Percentiles rank a stretch among this genome's conserved stretches.
phyloP scores from a whole-genome alignment of 2,329 filamentous ascomycete species.

The Fusarium succisae region DNA sequence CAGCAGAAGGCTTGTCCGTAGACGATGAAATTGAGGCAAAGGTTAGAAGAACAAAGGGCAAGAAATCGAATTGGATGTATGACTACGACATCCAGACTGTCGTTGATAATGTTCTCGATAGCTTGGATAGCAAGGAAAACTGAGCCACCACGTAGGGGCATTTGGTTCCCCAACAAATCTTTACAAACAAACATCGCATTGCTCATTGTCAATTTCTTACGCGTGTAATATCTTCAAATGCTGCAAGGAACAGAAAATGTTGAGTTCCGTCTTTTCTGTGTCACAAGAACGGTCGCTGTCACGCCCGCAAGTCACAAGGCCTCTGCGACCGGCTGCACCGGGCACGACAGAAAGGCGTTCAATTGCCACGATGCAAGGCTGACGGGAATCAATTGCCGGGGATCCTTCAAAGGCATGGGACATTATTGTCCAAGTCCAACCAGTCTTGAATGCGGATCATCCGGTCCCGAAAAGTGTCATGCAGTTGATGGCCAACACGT shows the following conservation, averaged over 20 bases:
- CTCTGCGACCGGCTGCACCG: neutral
- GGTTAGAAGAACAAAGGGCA: slow-evolving; percentile 30
- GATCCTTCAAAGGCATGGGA: neutral
- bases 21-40: slow-evolving; percentile 42
- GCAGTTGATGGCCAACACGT: neutral
- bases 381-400: neutral
- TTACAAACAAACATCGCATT: neutral
- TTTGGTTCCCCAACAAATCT: neutral
- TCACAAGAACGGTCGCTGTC: slow-evolving; percentile 7
- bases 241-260: neutral
- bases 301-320: slow-evolving; percentile 7
- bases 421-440: neutral
- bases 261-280: neutral
- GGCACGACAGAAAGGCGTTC: neutral
- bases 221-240: too few species aligned
- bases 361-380: neutral
- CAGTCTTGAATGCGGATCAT: slow-evolving; percentile 9
- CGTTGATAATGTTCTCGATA: slow-evolving; percentile 14
- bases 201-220: neutral
- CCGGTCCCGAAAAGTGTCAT: neutral
- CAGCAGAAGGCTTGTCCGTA: slow-evolving; percentile 20
- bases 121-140: neutral
- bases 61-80: slow-evolving; percentile 42
- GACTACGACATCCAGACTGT: slow-evolving; percentile 38
- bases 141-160: neutral